Base-by-base conservation (phyloP, 2,329 filamentous ascomycete species). In the Aureobasidium sp. region DNA sequence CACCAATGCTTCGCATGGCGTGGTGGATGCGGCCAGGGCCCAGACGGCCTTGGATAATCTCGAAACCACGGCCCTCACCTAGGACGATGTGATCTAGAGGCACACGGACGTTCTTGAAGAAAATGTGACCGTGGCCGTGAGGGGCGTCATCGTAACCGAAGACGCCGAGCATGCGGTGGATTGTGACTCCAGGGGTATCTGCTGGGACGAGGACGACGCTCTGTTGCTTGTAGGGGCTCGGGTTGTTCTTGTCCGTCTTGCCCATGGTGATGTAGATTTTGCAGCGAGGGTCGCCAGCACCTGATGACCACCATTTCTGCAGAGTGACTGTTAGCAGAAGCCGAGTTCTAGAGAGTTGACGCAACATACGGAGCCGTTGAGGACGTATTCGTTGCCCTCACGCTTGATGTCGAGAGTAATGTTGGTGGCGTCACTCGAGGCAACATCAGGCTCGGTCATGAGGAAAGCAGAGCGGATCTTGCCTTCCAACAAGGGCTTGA, bases 301-400 rank as follows among this genome's bases (percentile, higher is more conserved):
- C 94, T 66, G 90, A 96, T 31, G 91, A 96, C 94, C 94, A 99
- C 94, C 94, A 99, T 90, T 99, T 99, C 85, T 93, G 66, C 61
- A 3, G 8, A 3, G 3, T 2, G 17, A 22, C 5, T n/a, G 60
- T 53, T 52, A 56, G 57, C n/a, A 57, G 17, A 41, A 6, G 22
- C 20, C 5, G 6, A 22, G 14, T 6, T 20, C 15, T 6, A 11
- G 5, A 29, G 41, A 6, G 3, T 3, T 8, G 11, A n/a, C 5
- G 22, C 5, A 45, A 74, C 82, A 63, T 77, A 90, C 88, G 69
- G 86, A 84, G 62, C 94, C 94, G 72, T 97, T 97, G 60, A 99
- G 82, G 20, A 97, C 86, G 72, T 94, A 97, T 69, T 94, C 85
- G 71, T 94, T 85, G 12, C 92, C 93, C 67, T 97, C 91, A 63